Base-by-base conservation (phyloP, 768 basidiomycete species). In the Mycena olivaceomarginata region DNA sequence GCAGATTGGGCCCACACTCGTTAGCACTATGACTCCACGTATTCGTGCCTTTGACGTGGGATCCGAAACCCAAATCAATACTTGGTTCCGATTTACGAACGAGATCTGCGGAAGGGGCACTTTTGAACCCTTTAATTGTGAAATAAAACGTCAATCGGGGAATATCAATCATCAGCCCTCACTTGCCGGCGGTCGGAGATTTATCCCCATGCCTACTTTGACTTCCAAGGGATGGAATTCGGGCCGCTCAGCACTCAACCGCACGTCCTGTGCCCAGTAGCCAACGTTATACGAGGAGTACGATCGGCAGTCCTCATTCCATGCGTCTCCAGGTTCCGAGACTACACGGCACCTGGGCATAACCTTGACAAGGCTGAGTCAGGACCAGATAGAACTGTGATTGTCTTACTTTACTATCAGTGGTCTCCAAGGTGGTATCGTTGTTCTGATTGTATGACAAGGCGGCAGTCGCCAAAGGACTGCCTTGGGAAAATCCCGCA, bases 311-410 rank as follows among this genome's bases (percentile, higher is more conserved):
- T 20, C 45, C n/a, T 62, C 12, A 41, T 72, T 18, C 64, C 72
- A 66, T 15, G 43, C 25, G 18, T 65, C 40, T 31, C 64, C 72
- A 22, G 13, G 51, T n/a, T 66, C 72, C 5, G n/a, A 31, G 12
- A 53, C 39, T 16, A 72, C 62, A 20, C 70, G 62, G 53, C 63
- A 72, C 18, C 45, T 56, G 37, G 71, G 71, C 71, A 72, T 65
- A 16, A 56, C 22, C 71, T 72, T 39, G 37, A 48, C 20, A 41
- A 51, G 10, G 15, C 51, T 43, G 7, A 51, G 20, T 20, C 7
- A 64, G 20, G n/a, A 37, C 10, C 10, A 16, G 22, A 20, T 25
- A 2, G 11, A 59, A 65, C 15, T n/a, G 0, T 43, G 51, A 4
- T 31, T 31, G 31, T 31, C 31, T 31, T 31, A 31, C 31, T 31